Evolutionary conservation across 768 basidiomycete species (phyloP).

Genomic region (Agrocybe chaxingu): DNA sequence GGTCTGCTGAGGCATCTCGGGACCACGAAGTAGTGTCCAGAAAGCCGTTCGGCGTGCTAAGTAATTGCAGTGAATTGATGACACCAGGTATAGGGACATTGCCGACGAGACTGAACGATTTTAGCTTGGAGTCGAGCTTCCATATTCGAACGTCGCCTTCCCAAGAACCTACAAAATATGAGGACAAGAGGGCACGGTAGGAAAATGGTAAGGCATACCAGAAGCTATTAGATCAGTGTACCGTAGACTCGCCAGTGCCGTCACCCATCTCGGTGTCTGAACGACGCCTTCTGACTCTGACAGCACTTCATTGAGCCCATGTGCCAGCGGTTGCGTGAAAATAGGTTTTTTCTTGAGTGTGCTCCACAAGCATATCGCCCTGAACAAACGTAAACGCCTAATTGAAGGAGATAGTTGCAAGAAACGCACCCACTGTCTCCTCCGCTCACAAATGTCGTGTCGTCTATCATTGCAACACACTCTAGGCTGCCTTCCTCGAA

Average conservation of each 20-base stretch:
- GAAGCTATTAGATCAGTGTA: conserved; percentile 92
- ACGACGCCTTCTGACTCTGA: conserved; percentile 76
- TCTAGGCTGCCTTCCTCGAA: conserved; percentile 93
- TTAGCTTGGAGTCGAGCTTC: conserved; percentile 79
- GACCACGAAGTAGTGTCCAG: conserved; percentile 37
- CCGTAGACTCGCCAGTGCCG: conserved; percentile 72
- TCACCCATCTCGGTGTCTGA: conserved; percentile 87
- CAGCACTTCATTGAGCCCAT: conserved; percentile 72
- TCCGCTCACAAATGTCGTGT: conserved; percentile 87
- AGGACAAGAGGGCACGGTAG: neutral
- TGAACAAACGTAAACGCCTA: conserved; percentile 22
- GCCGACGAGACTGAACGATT: conserved; percentile 68
- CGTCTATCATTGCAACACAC: conserved; percentile 92
- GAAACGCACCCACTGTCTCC: conserved; percentile 90
- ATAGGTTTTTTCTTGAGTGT: conserved; percentile 94
- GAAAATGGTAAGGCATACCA: conserved; percentile 45
- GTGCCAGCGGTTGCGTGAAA: conserved; percentile 81
- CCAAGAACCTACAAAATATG: conserved; percentile 75
- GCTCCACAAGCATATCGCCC: conserved; percentile 90
- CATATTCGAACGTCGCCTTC: conserved; percentile 88
- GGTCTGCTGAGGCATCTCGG: conserved; percentile 5
- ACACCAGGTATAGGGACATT: conserved; percentile 71
- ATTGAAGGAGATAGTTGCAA: neutral
- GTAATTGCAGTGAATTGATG: conserved; percentile 86
- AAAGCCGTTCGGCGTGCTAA: conserved; percentile 50